Evolutionary conservation across 495 filamentous ascomycete species (phyloP).

Genomic region (Talaromyces trachyspermus): DNA sequence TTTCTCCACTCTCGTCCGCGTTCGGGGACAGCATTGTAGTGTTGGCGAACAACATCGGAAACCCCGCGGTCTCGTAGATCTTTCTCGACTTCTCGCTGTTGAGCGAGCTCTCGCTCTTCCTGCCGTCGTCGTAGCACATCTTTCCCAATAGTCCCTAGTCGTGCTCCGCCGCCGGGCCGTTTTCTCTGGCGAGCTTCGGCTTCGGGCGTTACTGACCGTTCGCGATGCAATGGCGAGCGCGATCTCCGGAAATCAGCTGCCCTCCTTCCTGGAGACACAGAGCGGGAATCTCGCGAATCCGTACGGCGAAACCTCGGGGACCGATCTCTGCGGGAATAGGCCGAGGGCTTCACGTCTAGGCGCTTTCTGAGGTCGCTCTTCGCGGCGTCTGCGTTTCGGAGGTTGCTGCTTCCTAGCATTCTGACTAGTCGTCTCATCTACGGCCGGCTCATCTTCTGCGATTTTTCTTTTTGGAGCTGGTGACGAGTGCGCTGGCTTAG

Average conservation of each 20-base stretch:
- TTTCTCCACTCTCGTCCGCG: constrained; percentile 91
- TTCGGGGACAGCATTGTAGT: constrained; percentile 89
- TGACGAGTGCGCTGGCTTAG: constrained; percentile 6
- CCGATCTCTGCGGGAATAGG: constrained; percentile 36
- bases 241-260: constrained; percentile 24
- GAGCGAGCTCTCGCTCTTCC: constrained; percentile 55
- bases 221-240: constrained; percentile 26
- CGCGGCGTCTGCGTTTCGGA: constrained; percentile 35
- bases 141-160: constrained; percentile 62
- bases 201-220: constrained; percentile 34
- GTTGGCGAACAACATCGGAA: constrained; percentile 78
- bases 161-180: constrained; percentile 74
- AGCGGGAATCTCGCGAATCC: constrained; percentile 1
- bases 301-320: constrained; percentile 23
- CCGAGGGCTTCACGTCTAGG: constrained; percentile 34
- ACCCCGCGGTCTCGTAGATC: constrained; percentile 47
- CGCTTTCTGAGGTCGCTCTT: constrained; percentile 36
- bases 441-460: constrained; percentile 17
- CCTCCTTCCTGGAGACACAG: constrained; percentile 10
- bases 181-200: constrained; percentile 62
- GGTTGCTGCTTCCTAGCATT: constrained; percentile 16
- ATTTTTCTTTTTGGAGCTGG: constrained; percentile 21
- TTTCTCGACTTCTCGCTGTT: constrained; percentile 44
- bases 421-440: constrained; percentile 13
- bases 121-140: constrained; percentile 61